Conservation (phyloP, 805 yeast genomes). For the Yamadazyma ubonensis region DNA sequence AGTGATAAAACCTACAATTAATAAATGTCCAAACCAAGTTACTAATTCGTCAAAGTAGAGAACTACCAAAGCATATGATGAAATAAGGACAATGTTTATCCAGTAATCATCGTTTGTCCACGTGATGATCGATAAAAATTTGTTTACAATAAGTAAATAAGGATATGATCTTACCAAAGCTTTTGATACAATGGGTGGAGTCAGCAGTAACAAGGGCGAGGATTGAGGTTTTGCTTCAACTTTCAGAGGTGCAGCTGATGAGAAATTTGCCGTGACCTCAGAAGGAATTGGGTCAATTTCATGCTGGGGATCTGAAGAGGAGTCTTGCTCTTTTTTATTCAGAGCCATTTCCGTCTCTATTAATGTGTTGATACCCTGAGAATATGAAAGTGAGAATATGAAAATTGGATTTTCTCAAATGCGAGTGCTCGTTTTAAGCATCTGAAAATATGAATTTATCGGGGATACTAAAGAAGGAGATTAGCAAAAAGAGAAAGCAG, state of each 20-base stretch:
- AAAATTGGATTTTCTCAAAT: constrained; percentile 6
- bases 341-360: constrained; percentile 13
- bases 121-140: constrained; percentile 67
- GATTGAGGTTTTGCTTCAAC: constrained; percentile 43
- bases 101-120: constrained; percentile 90
- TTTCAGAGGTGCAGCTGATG: constrained; percentile 12
- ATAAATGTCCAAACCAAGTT: constrained; percentile 78
- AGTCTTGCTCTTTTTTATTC: constrained; percentile 13
- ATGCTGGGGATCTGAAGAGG: constrained; percentile 8
- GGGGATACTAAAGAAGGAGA: constrained; percentile 46
- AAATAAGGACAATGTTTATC: constrained; percentile 63
- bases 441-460: constrained; percentile 46
- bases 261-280: constrained; percentile 32
- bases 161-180: constrained; percentile 84
- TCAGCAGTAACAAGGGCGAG: constrained; percentile 80
- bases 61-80: constrained; percentile 55
- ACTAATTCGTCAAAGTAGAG: constrained; percentile 78
- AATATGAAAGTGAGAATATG: too few species aligned
- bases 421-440: not conserved
- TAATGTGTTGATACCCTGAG: too few species aligned
- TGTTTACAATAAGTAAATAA: constrained; percentile 70
- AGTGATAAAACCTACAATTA: constrained; percentile 60
- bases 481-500: constrained; percentile 38
- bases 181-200: constrained; percentile 89
- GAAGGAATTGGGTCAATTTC: constrained; percentile 1